Evolutionary conservation across 2,329 filamentous ascomycete genomes (phyloP).

Genomic region (Clonostachys byssicola): DNA sequence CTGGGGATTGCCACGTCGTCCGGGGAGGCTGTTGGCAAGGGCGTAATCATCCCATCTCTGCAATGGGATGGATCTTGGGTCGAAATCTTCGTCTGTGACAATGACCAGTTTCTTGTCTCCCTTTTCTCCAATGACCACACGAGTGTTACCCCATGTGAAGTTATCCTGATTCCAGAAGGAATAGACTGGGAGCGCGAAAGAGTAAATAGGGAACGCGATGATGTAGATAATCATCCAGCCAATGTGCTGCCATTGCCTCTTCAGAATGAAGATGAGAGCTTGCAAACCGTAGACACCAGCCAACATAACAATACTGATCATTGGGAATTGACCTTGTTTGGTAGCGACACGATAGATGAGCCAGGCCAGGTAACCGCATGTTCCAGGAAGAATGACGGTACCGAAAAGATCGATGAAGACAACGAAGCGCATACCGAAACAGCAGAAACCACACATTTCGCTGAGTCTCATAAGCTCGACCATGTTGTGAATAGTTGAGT

Average conservation of each 20-base stretch:
- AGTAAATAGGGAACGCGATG: conserved; percentile 91
- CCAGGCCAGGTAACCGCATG: conserved; percentile 81
- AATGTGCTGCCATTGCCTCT: conserved; percentile 96
- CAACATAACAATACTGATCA: conserved; percentile 85
- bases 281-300: conserved; percentile 93
- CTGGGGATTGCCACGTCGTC: conserved; percentile 72
- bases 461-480: conserved; percentile 85
- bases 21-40: conserved; percentile 78
- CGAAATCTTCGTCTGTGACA: conserved; percentile 78
- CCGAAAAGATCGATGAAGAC: conserved; percentile 93
- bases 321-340: conserved; percentile 69
- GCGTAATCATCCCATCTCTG: conserved; percentile 99
- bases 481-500: conserved; percentile 96
- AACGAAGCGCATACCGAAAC: conserved; percentile 95
- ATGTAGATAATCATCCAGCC: conserved; percentile 99
- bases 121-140: conserved; percentile 93
- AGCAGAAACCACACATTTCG: conserved; percentile 98
- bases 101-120: conserved; percentile 88
- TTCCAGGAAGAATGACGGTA: conserved; percentile 87
- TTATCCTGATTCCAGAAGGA: conserved; percentile 99
- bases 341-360: conserved; percentile 77
- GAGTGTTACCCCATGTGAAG: conserved; percentile 98
- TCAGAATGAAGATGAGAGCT: conserved; percentile 92
- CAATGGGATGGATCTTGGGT: conserved; percentile 87
- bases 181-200: conserved; percentile 85